Base-by-base conservation (phyloP, 2,329 filamentous ascomycete species). In the Diaporthe sp. region DNA sequence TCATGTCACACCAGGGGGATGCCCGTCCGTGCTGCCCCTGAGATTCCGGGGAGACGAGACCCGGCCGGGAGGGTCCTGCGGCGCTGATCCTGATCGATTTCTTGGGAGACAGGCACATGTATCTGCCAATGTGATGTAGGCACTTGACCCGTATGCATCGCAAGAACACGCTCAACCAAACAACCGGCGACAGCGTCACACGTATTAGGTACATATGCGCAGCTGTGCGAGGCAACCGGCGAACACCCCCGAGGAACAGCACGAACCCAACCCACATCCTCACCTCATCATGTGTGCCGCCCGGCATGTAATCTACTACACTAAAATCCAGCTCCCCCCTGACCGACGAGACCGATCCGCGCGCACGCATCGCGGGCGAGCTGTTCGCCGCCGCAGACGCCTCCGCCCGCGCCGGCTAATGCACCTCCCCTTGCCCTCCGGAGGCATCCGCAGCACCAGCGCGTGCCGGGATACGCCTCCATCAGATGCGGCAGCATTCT, bases 371-470 rank as follows among this genome's bases (percentile, higher is more conserved):
- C 7, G 49, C 49, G 25, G 34, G 37, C 31, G 31, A 55, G 65
- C n/a, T 51, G 49, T 70, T 28, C 65, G 49, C 34, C 47, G 49
- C 31, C 65, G 22, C 65, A 55, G 65, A 28, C 34, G 49, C 47
- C 47, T 49, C 42, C 10, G 65, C 65, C 49, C 47, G 49, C 65
- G 34, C 49, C 65, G 65, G 34, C 65, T 55, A 55, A 70, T 55
- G 49, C 65, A 42, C 47, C 39, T 42, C 28, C 61, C 42, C 42
- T 34, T 67, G 22, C 13, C 31, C 49, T 53, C 47, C 31, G 65
- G 65, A 70, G 31, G 15, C 34, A 70, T 42, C 34, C 65, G 34
- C 49, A 42, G 44, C 15, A 37, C 6, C 4, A 34, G 49, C 34
- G 49, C 34, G 13, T 28, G 12, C 49, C 31, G 49, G 65, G 65